Evolutionary conservation across 768 basidiomycete genomes (phyloP).

Genomic region (Russula sp.): DNA sequence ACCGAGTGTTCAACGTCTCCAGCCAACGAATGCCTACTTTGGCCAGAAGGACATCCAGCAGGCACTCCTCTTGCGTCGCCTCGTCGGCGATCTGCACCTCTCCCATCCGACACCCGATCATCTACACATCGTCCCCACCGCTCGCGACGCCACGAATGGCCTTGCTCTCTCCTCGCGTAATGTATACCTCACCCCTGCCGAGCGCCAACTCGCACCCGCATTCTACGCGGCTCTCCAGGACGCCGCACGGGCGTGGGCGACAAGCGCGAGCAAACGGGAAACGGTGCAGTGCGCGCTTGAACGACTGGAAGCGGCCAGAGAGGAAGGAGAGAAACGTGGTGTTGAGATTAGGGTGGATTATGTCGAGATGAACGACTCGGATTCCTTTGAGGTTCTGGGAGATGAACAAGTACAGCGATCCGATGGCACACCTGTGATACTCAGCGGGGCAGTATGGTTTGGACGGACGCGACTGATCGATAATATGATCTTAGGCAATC

Average conservation of each 20-base stretch:
- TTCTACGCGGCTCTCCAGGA: slow-evolving; percentile 66
- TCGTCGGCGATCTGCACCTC: slow-evolving; percentile 79
- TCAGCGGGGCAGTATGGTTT: slow-evolving; percentile 86
- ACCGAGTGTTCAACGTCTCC: slow-evolving; percentile 20
- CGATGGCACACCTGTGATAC: slow-evolving; percentile 49
- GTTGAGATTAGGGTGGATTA: slow-evolving; percentile 75
- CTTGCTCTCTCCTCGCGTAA: slow-evolving; percentile 93
- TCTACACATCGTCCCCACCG: slow-evolving; percentile 86
- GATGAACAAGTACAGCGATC: slow-evolving; percentile 32
- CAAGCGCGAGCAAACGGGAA: slow-evolving; percentile 48
- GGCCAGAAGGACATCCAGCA: slow-evolving; percentile 99
- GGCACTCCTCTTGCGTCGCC: slow-evolving; percentile 74
- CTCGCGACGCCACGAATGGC: slow-evolving; percentile 58
- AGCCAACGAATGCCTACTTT: slow-evolving; percentile 93
- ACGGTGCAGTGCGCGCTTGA: slow-evolving; percentile 46
- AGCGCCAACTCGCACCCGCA: slow-evolving; percentile 55
- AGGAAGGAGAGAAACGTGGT: slow-evolving; percentile 32
- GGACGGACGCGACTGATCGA: slow-evolving; percentile 90
- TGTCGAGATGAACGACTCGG: slow-evolving; percentile 81
- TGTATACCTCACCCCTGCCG: slow-evolving; percentile 65
- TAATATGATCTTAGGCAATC: slow-evolving; percentile 74
- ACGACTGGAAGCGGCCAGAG: slow-evolving; percentile 40
- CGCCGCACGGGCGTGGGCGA: slow-evolving; percentile 55
- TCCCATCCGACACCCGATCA: slow-evolving; percentile 67
- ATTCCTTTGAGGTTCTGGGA: slow-evolving; percentile 65